These are phyloP conservation scores for Calocybe cyanea DNA, from an alignment of 768 basidiomycete genomes.

Conservation along the genomic window DNA sequence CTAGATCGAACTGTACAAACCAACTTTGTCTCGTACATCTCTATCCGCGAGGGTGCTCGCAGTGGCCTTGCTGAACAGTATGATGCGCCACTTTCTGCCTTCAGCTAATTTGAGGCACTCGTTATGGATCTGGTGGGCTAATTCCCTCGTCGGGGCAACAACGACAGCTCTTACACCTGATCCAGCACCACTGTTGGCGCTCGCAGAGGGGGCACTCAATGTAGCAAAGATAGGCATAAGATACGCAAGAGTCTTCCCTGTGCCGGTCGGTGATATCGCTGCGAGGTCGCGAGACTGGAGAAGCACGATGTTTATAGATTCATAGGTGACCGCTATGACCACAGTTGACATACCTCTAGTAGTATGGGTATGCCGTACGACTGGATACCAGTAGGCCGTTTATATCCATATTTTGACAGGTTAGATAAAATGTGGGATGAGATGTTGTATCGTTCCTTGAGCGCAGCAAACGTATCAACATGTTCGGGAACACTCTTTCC, in stretches of 20 bases:
- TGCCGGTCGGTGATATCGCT: constrained; percentile 96
- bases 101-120: constrained; percentile 81
- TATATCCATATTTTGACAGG: constrained; percentile 55
- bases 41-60: constrained; percentile 78
- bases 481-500: constrained; percentile 65
- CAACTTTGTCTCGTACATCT: constrained; percentile 69
- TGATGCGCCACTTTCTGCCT: constrained; percentile 78
- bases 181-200: constrained; percentile 38
- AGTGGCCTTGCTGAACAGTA: constrained; percentile 87
- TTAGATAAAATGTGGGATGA: constrained; percentile 63
- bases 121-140: constrained; percentile 94
- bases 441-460: constrained; percentile 55
- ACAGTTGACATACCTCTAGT: constrained; percentile 52
- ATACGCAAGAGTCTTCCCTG: constrained; percentile 95
- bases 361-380: constrained; percentile 77
- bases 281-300: constrained; percentile 76
- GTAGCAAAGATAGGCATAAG: constrained; percentile 74
- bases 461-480: constrained; percentile 53
- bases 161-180: constrained; percentile 74
- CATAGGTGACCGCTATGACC: background rate
- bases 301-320: constrained; percentile 2
- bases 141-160: constrained; percentile 88
- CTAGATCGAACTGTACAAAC: constrained; percentile 34
- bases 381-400: constrained; percentile 77
- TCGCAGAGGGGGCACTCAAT: constrained; percentile 52